Percentiles rank a stretch among this genome's conserved stretches.
phyloP scores from a whole-genome alignment of 208 protist genomes.

The Endotrypanum monterogeii region DNA sequence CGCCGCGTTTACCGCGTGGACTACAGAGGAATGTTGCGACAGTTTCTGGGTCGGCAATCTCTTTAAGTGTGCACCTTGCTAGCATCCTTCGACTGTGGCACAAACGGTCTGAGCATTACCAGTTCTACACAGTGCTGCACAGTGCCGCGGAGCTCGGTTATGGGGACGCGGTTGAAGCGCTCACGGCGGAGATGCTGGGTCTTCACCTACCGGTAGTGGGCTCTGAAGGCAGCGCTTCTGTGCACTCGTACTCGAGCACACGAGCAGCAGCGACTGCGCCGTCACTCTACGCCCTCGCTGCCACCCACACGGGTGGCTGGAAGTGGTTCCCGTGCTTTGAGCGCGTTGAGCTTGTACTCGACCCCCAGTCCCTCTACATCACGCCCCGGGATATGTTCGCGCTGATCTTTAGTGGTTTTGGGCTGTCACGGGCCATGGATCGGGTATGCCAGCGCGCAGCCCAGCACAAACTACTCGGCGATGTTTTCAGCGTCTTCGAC shows the following conservation, averaged over 20 bases:
- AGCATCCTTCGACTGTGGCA: conserved; percentile 24
- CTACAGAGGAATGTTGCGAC: not conserved
- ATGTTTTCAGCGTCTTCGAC: conserved; percentile 45
- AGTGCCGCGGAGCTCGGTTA: conserved; percentile 61
- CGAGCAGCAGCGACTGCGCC: conserved; percentile 28
- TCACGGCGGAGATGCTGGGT: conserved; percentile 41
- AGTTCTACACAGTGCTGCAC: conserved; percentile 69
- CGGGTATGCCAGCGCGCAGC: conserved; percentile 40
- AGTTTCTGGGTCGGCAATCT: not conserved
- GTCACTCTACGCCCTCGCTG: conserved; percentile 51
- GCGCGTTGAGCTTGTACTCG: conserved; percentile 27
- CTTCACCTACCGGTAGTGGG: conserved; percentile 21
- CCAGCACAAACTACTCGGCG: conserved; percentile 36
- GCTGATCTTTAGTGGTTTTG: conserved; percentile 46
- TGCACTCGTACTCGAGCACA: conserved; percentile 2
- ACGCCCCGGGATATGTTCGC: conserved; percentile 38
- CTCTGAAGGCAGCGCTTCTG: conserved; percentile 1
- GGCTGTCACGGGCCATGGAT: conserved; percentile 46
- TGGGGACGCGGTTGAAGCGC: conserved; percentile 32
- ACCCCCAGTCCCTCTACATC: conserved; percentile 28
- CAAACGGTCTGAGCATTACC: conserved; percentile 2
- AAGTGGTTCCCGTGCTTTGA: conserved; percentile 43
- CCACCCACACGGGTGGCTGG: conserved; percentile 32
- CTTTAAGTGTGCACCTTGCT: conserved; percentile 10
- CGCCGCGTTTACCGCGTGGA: conserved; percentile 4